Conservation (phyloP, 2,329 filamentous ascomycete genomes). For the Cadophora sp. region DNA sequence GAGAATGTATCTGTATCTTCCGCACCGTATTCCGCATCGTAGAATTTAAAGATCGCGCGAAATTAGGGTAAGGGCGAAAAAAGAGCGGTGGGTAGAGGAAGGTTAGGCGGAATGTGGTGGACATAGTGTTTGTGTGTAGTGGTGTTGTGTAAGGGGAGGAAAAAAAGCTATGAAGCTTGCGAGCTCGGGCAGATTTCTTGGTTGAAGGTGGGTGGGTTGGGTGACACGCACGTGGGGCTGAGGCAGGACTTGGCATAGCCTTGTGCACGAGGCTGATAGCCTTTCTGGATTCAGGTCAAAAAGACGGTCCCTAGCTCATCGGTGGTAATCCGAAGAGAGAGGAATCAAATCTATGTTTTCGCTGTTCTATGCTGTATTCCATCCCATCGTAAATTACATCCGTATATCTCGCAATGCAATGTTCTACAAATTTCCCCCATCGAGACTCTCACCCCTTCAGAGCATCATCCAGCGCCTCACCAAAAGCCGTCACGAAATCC, state of each 20-base stretch:
- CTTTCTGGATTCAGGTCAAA: no score
- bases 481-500: conserved; percentile 58
- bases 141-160: background rate
- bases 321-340: background rate
- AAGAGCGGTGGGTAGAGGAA: conserved; percentile 75
- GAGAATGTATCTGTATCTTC: conserved; percentile 44
- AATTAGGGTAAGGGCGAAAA: conserved; percentile 56
- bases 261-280: conserved; percentile 11
- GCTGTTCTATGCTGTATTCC: background rate
- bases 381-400: background rate
- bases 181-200: background rate
- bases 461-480: conserved; percentile 45
- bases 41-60: conserved; percentile 51
- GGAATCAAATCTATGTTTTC: background rate
- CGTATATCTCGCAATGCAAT: no score
- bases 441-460: background rate
- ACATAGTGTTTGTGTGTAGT: conserved; percentile 53
- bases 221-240: conserved; percentile 7
- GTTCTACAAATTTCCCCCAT: no score
- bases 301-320: no score
- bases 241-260: background rate
- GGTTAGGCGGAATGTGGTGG: conserved; percentile 61
- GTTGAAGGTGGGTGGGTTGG: background rate
- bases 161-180: background rate
- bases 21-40: background rate